These are phyloP conservation scores for Cyclotella cryptica DNA, from an alignment of 108 stramenopile species.

Conservation along the genomic window DNA sequence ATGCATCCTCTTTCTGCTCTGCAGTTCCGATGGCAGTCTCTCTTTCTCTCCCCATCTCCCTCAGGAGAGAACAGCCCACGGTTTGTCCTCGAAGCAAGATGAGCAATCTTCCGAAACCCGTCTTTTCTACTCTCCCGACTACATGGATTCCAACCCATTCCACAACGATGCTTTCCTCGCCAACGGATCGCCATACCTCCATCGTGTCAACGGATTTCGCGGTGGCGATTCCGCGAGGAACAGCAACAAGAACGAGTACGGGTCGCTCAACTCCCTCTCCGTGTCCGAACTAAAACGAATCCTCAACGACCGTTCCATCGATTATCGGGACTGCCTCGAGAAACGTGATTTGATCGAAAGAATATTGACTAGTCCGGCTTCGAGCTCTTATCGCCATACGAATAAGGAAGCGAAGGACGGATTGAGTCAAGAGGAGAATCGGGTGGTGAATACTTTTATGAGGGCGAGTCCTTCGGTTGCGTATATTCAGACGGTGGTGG, in stretches of 20 bases:
- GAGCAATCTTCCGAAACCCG: neutral
- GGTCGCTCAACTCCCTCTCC: slow-evolving; percentile 44
- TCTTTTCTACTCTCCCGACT: neutral
- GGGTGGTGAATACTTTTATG: slow-evolving; percentile 60
- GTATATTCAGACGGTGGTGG: slow-evolving; percentile 59
- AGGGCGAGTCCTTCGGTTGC: slow-evolving; percentile 68
- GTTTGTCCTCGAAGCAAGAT: neutral
- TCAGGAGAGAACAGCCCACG: neutral
- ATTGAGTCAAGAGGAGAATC: slow-evolving; percentile 54
- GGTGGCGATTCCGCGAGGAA: neutral
- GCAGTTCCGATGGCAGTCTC: slow-evolving; percentile 12
- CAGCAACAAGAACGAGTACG: too few species aligned
- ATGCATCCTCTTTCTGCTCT: slow-evolving; percentile 17
- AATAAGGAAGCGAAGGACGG: neutral
- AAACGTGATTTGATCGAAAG: slow-evolving; percentile 74
- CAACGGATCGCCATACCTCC: slow-evolving; percentile 12
- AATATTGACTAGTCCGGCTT: slow-evolving; percentile 24
- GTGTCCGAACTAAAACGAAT: slow-evolving; percentile 74
- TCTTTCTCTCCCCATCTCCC: slow-evolving; percentile 18
- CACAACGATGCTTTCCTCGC: slow-evolving; percentile 3
- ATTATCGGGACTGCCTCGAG: slow-evolving; percentile 80
- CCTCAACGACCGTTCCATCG: slow-evolving; percentile 70
- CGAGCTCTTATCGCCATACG: neutral
- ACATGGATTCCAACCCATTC: neutral
- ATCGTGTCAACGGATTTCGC: neutral